phyloP scores from a whole-genome alignment of 352 stramenopile species.

The Saprolegnia parasitica region DNA sequence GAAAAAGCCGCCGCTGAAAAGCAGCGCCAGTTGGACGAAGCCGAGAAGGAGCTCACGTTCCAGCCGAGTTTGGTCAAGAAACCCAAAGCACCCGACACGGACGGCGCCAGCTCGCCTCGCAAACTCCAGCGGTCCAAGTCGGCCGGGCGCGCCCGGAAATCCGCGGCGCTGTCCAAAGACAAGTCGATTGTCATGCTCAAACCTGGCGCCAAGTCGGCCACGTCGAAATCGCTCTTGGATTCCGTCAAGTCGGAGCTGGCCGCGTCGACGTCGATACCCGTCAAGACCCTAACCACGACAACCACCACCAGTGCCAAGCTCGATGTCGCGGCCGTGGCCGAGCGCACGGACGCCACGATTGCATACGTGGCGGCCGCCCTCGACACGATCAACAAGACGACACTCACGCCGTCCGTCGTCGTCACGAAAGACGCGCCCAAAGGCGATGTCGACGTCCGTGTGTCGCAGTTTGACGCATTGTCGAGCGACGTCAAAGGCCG shows the following conservation, averaged over 20 bases:
- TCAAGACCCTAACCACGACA: no score
- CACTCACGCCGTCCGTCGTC: not conserved
- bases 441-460: not conserved
- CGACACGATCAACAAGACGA: constrained; percentile 1
- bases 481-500: constrained; percentile 68
- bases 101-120: constrained; percentile 34
- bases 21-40: constrained; percentile 58
- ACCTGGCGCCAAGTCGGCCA: constrained; percentile 45
- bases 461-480: constrained; percentile 45
- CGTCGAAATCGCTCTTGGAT: constrained; percentile 52
- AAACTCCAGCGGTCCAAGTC: constrained; percentile 34
- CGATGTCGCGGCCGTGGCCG: not conserved
- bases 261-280: no score
- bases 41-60: constrained; percentile 75
- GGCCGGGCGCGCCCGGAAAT: constrained; percentile 8
- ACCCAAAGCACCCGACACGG: constrained; percentile 31
- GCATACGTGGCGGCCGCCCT: not conserved
- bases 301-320: no score
- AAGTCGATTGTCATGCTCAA: constrained; percentile 43
- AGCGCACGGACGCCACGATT: not conserved
- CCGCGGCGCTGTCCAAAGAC: constrained; percentile 21
- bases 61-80: constrained; percentile 66
- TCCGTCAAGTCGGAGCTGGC: constrained; percentile 64
- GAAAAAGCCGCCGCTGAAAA: constrained; percentile 66
- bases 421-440: not conserved